Base-by-base conservation (phyloP, 2,329 filamentous ascomycete species). In the Ophiocordyceps australis region DNA sequence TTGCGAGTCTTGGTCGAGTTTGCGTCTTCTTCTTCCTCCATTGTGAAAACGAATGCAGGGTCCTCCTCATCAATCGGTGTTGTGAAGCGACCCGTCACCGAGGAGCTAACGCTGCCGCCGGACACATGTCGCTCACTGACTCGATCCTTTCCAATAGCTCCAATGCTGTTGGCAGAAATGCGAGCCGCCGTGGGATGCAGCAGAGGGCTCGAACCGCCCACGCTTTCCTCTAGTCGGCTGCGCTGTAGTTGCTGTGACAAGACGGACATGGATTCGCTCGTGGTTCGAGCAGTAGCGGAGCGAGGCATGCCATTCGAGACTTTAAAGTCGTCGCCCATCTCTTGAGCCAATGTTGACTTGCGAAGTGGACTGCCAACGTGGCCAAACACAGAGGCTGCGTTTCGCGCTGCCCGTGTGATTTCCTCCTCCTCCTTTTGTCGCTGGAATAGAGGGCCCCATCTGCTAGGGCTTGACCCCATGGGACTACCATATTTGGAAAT, bases 61-160 rank as follows among this genome's bases (percentile, higher is more conserved):
- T 74, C 66, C 36, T 74, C 69, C 39, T 74, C 69, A 31, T 73
- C 68, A 32, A 74, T 74, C 4, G 68, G 68, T 1, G 66, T 73
- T 2, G 68, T 68, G 41, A 71, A 72, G 11, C 69, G 54, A 13
- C 64, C 65, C 20, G 57, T 65, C 20, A 52, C 49, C 13, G 49
- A 58, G 24, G 63, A 66, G 35, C 61, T 56, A 36, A 69, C 60
- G 35, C 66, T 71, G 17, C 59, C 59, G 29, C 59, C 68, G 37
- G 66, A 73, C 19, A 70, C 55, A 41, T 72, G 67, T 24, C 67
- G 57, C 37, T 74, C 67, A 27, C 57, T 52, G 9, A 44, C 43
- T 28, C 58, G 52, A 21, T 55, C 46, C 31, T 47, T 48, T 26
- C 53, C 52, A 22, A 57, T 53, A 10, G 52, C 38, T 16, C 53